Conservation (phyloP, 2,329 filamentous ascomycete genomes). For the Ciborinia camelliae region DNA sequence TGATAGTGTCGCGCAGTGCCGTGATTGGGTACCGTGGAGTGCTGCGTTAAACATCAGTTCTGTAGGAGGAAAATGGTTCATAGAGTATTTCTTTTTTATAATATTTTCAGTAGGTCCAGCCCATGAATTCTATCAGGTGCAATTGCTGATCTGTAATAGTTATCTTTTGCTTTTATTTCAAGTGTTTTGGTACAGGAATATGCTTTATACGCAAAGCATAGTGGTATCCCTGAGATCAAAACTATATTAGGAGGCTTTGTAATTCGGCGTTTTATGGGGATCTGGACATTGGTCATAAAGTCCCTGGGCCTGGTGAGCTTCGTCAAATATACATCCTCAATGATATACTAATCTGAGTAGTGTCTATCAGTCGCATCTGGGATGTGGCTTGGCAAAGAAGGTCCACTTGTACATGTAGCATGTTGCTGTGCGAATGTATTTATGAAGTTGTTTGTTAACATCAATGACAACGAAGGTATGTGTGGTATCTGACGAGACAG, state of each 20-base stretch:
- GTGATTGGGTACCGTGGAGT: constrained; percentile 86
- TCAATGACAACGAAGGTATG: constrained; percentile 82
- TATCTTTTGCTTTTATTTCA: constrained; percentile 73
- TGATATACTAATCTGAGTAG: constrained; percentile 45
- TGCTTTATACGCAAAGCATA: constrained; percentile 85
- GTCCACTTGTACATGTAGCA: constrained; percentile 89
- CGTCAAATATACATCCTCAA: background rate
- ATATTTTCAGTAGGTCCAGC: constrained; percentile 66
- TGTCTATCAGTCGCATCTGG: constrained; percentile 89
- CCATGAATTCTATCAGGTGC: background rate
- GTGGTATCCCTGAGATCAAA: constrained; percentile 97
- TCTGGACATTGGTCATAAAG: constrained; percentile 87
- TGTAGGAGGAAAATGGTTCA: constrained; percentile 68
- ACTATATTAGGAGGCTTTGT: constrained; percentile 92
- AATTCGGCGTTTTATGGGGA: constrained; percentile 79
- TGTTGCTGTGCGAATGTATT: constrained; percentile 95
- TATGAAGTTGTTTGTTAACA: constrained; percentile 79
- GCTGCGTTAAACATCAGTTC: constrained; percentile 65
- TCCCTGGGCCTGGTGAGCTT: constrained; percentile 73
- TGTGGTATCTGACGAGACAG: background rate
- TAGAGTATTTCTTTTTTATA: constrained; percentile 85
- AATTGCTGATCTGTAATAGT: constrained; percentile 43
- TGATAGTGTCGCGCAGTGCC: constrained; percentile 75
- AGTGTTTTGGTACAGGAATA: constrained; percentile 79
- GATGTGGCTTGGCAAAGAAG: constrained; percentile 96